Evolutionary conservation across 1,284 basidiomycete genomes (phyloP).

Genomic region (Pholiota adiposa): DNA sequence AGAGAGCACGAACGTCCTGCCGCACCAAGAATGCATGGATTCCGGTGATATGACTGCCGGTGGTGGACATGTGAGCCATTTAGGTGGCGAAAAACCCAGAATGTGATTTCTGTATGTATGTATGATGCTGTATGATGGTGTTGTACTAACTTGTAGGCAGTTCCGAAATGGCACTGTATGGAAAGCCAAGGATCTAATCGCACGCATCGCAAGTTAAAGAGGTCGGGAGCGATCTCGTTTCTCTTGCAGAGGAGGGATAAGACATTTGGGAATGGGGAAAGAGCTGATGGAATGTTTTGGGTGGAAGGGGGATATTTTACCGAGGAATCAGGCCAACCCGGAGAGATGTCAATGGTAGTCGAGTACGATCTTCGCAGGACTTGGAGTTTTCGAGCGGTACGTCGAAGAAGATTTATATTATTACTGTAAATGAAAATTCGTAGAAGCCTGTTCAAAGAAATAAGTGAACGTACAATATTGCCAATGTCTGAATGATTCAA

Average conservation of each 20-base stretch:
- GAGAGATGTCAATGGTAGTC: too few relatives aligned
- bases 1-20: too few relatives aligned
- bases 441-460: background rate
- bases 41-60: background rate
- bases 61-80: background rate
- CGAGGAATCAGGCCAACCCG: too few relatives aligned
- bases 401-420: too few relatives aligned
- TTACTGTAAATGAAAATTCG: background rate
- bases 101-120: background rate
- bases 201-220: background rate
- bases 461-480: background rate
- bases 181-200: background rate
- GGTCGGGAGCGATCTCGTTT: background rate
- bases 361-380: too few relatives aligned
- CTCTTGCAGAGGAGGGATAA: too few relatives aligned
- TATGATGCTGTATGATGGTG: too few relatives aligned
- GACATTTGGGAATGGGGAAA: too few relatives aligned
- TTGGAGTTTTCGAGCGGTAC: too few relatives aligned
- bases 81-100: background rate
- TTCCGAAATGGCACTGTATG: background rate
- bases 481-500: background rate
- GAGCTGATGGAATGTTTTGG: too few relatives aligned
- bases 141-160: background rate
- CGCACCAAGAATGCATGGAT: background rate
- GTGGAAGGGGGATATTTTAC: too few relatives aligned